A percentile compares a stretch with the other conserved stretches of the same genome.
phyloP scores from a whole-genome alignment of 495 filamentous ascomycete species.

The Aeminium ludgeri region DNA sequence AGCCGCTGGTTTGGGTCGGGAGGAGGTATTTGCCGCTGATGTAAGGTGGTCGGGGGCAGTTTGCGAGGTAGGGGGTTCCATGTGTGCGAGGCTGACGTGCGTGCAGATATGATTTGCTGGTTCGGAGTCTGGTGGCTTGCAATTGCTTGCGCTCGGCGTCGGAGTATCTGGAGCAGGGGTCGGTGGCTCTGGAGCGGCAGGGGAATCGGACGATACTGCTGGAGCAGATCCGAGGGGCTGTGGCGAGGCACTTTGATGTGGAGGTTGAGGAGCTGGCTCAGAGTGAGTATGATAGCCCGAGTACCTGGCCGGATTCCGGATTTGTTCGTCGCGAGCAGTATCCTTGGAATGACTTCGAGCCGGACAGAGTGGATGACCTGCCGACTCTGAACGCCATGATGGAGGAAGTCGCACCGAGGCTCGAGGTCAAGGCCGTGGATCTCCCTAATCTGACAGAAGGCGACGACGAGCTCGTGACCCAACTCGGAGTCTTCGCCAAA shows the following conservation, averaged over 20 bases:
- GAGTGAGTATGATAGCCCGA: slow-evolving; percentile 7
- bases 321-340: slow-evolving; percentile 74
- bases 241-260: slow-evolving; percentile 5
- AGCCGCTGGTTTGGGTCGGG: no score
- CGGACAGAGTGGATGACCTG: slow-evolving; percentile 59
- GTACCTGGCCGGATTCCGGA: slow-evolving; percentile 45
- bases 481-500: slow-evolving; percentile 79
- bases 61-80: no score
- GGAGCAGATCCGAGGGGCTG: neutral
- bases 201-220: neutral
- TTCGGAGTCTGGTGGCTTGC: slow-evolving; percentile 1
- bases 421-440: slow-evolving; percentile 51
- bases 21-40: slow-evolving; percentile 5
- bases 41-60: neutral
- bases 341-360: slow-evolving; percentile 84
- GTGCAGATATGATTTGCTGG: slow-evolving; percentile 1
- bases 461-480: slow-evolving; percentile 30
- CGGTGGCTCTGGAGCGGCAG: neutral
- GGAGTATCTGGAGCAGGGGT: neutral
- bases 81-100: neutral
- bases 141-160: slow-evolving; percentile 1
- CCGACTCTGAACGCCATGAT: slow-evolving; percentile 49
- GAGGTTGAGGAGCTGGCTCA: neutral
- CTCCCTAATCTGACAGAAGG: slow-evolving; percentile 44
- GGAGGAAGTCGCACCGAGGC: slow-evolving; percentile 45